Evolutionary conservation across 345 rosid species (phyloP).

Genomic region (Balakata baccata): DNA sequence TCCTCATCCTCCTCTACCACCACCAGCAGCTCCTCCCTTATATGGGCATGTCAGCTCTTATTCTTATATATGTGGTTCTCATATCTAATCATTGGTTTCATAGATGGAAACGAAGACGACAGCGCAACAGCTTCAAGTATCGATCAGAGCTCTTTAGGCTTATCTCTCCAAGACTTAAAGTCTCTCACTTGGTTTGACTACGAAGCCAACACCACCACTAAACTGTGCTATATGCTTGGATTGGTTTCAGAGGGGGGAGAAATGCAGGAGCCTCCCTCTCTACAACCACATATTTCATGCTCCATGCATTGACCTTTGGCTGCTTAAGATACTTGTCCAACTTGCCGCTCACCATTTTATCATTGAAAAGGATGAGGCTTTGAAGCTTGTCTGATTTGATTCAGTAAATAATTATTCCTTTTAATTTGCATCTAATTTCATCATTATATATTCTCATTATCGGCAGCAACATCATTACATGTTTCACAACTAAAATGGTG

Average conservation of each 20-base stretch:
- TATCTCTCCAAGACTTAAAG: constrained; percentile 19
- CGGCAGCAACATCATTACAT: not conserved
- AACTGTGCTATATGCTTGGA: constrained; percentile 34
- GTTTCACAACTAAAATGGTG: not conserved
- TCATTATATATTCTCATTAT: not conserved
- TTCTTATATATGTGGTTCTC: constrained; percentile 21
- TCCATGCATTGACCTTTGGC: constrained; percentile 30
- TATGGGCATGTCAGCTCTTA: constrained; percentile 9
- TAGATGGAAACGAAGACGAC: not conserved
- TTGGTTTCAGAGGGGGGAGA: constrained; percentile 19
- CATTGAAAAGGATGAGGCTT: not conserved
- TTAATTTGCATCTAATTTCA: not conserved
- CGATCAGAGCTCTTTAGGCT: not conserved
- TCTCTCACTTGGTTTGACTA: constrained; percentile 29
- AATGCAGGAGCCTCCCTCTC: constrained; percentile 24
- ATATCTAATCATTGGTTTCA: constrained; percentile 22
- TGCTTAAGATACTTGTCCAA: constrained; percentile 32
- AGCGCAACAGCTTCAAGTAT: too few relatives aligned
- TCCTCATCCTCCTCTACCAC: constrained; percentile 7
- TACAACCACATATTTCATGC: constrained; percentile 35
- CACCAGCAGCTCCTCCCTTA: not conserved
- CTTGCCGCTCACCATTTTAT: constrained; percentile 33
- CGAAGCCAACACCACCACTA: not conserved
- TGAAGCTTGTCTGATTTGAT: not conserved
- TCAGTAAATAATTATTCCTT: not conserved